Evolutionary conservation across 129 eudicot species (phyloP).

Genomic region (Cynara cardunculus): DNA sequence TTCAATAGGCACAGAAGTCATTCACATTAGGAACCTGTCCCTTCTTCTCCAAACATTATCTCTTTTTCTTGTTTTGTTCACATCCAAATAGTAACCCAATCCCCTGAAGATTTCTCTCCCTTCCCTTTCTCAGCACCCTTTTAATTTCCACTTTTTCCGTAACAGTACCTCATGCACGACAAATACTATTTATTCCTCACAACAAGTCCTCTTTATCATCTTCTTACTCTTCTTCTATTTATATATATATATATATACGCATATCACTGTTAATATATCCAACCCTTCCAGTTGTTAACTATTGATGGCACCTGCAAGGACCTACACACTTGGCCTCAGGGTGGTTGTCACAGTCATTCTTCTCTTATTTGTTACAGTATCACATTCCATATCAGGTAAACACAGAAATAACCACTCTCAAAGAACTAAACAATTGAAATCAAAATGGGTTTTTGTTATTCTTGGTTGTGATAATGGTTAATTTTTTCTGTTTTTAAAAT

Average conservation of each 20-base stretch:
- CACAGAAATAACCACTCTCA: background rate
- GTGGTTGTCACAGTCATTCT: conserved; percentile 32
- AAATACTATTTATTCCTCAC: conserved; percentile 1
- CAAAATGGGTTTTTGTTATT: background rate
- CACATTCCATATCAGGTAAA: conserved; percentile 51
- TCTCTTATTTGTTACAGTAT: conserved; percentile 30
- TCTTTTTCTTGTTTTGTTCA: conserved; percentile 4
- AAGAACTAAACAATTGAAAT: background rate
- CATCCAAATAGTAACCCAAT: conserved; percentile 30
- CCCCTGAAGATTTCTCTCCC: conserved; percentile 21
- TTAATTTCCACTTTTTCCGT: conserved; percentile 13
- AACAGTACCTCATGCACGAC: conserved; percentile 35
- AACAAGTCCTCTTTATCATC: conserved; percentile 13
- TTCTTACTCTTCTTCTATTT: background rate
- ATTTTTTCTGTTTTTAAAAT: background rate
- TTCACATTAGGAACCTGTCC: conserved; percentile 29
- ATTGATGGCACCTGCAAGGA: conserved; percentile 51
- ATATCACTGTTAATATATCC: conserved; percentile 4
- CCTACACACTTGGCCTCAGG: conserved; percentile 27
- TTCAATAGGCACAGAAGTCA: conserved; percentile 25
- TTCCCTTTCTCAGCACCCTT: conserved; percentile 9
- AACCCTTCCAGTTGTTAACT: conserved; percentile 14
- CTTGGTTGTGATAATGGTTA: background rate
- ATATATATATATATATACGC: background rate
- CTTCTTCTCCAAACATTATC: conserved; percentile 32